Conservation (phyloP, 495 filamentous ascomycete genomes). For the Aspergillus affinis region DNA sequence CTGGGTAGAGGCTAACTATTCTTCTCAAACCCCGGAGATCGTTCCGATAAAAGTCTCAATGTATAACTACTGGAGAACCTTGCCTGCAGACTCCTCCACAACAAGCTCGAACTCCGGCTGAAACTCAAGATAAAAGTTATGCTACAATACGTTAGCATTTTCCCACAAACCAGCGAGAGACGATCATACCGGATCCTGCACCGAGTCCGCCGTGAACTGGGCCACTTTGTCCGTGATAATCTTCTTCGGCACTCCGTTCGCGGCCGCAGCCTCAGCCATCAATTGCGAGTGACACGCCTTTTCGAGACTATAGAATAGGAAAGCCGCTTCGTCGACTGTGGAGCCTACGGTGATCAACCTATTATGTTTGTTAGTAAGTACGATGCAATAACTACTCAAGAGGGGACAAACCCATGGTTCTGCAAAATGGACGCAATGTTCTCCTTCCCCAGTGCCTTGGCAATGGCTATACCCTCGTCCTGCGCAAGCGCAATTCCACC, state of each 20-base stretch:
- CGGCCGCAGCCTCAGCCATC: slow-evolving; percentile 57
- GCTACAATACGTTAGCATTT: not conserved
- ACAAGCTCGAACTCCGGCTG: not conserved
- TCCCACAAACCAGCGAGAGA: not conserved
- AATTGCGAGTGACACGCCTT: slow-evolving; percentile 66
- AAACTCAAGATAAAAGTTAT: not conserved
- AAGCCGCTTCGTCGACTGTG: slow-evolving; percentile 66
- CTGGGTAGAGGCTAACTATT: too few relatives aligned
- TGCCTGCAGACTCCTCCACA: not conserved
- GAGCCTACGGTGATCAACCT: slow-evolving; percentile 60
- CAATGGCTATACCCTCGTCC: slow-evolving; percentile 62
- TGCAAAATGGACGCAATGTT: slow-evolving; percentile 65
- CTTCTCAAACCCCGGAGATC: too few relatives aligned
- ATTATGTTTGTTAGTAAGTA: slow-evolving; percentile 1
- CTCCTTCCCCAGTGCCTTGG: slow-evolving; percentile 55
- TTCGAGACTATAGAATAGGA: slow-evolving; percentile 66
- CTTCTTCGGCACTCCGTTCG: not conserved
- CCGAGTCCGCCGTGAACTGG: not conserved
- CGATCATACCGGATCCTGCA: not conserved
- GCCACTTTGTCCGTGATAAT: not conserved
- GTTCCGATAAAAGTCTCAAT: too few relatives aligned
- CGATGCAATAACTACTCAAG: not conserved
- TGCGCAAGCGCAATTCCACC: slow-evolving; percentile 58
- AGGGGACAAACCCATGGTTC: slow-evolving; percentile 56
- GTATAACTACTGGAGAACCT: not conserved